phyloP scores from a whole-genome alignment of 257 asterid genomes.

The Handroanthus guayacan region DNA sequence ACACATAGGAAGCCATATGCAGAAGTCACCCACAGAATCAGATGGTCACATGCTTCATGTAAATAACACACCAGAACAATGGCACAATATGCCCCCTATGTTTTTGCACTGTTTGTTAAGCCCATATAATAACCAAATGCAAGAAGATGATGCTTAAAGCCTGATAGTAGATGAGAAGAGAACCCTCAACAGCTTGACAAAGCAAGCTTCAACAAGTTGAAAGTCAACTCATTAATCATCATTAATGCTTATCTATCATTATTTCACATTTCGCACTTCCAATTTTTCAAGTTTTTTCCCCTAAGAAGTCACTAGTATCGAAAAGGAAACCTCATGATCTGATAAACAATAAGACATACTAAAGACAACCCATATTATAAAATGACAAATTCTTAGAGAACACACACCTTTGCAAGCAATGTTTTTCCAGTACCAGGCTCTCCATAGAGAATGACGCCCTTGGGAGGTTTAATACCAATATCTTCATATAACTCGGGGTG shows the following conservation, averaged over 20 bases:
- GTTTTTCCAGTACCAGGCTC: constrained; percentile 99
- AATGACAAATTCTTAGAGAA: not conserved
- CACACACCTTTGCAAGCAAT: constrained; percentile 88
- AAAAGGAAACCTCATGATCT: not conserved
- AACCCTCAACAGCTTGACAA: constrained; percentile 17
- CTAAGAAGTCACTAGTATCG: constrained; percentile 1
- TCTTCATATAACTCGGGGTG: constrained; percentile 79
- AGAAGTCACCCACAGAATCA: not conserved
- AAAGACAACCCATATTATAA: not conserved
- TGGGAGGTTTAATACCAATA: constrained; percentile 90
- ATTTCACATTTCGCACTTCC: not conserved
- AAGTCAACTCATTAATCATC: not conserved
- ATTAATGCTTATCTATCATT: constrained; percentile 5
- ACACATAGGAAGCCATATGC: not conserved
- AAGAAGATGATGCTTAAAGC: not conserved
- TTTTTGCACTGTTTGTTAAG: not conserved
- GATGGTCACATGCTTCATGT: not conserved
- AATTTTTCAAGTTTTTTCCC: not conserved
- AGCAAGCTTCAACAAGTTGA: constrained; percentile 26
- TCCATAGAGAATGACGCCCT: constrained; percentile 96
- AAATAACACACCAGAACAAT: constrained; percentile 12
- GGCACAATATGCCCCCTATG: not conserved
- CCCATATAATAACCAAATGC: constrained; percentile 21
- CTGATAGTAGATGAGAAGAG: not conserved
- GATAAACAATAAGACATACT: not conserved